Evolutionary conservation across 2,329 filamentous ascomycete genomes (phyloP).

Genomic region (Zymoseptoria crescenta): DNA sequence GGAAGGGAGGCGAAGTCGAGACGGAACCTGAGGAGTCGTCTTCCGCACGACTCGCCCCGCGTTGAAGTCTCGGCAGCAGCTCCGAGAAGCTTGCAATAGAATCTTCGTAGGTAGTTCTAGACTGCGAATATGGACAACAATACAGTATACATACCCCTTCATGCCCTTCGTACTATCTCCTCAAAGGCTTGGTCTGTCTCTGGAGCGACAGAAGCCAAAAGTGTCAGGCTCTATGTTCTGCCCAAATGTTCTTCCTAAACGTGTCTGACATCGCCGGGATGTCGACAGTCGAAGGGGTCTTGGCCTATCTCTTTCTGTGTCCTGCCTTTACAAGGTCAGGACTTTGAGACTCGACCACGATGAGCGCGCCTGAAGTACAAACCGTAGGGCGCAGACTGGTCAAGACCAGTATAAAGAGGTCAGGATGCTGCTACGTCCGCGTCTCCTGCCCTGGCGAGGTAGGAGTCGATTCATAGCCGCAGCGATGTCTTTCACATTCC

Average conservation of each 20-base stretch:
- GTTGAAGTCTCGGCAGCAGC: too few relatives aligned
- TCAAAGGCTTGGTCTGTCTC: too few relatives aligned
- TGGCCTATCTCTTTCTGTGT: not conserved
- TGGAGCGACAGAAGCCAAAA: not conserved
- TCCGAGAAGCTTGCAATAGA: too few relatives aligned
- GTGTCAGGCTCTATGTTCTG: not conserved
- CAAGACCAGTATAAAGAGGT: not conserved
- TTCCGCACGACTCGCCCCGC: too few relatives aligned
- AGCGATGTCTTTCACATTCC: not conserved
- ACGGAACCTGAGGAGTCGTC: too few relatives aligned
- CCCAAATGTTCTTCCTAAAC: not conserved
- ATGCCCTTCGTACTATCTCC: too few relatives aligned
- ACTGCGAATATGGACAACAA: too few relatives aligned
- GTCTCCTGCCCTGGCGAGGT: not conserved
- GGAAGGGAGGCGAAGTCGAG: too few relatives aligned
- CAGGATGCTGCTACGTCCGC: not conserved
- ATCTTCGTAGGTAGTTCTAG: too few relatives aligned
- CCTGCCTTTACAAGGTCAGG: not conserved
- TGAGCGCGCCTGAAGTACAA: not conserved
- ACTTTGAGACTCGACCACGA: not conserved
- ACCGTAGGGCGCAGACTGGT: not conserved
- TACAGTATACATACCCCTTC: too few relatives aligned
- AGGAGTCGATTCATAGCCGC: constrained; percentile 1
- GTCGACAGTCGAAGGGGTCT: not conserved
- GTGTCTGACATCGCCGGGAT: not conserved